These are phyloP conservation scores for Catharanthus roseus DNA, from an alignment of 257 asterid species.

Conservation along the genomic window DNA sequence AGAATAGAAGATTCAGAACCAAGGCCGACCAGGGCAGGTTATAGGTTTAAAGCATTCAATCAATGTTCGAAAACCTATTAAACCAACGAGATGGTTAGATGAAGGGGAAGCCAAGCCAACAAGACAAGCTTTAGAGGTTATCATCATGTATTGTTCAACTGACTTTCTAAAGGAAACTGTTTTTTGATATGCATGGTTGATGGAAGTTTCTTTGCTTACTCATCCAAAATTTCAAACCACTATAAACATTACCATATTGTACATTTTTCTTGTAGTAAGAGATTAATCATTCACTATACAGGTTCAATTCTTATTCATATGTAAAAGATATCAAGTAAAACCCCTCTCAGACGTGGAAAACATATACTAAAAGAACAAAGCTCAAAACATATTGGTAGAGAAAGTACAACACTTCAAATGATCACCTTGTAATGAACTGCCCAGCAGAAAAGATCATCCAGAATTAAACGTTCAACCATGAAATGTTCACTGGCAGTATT, in stretches of 20 bases:
- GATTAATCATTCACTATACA: not conserved
- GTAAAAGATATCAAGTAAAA: not conserved
- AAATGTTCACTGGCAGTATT: conserved; percentile 97
- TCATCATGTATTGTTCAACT: not conserved
- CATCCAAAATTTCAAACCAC: not conserved
- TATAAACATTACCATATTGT: not conserved
- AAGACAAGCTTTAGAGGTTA: not conserved
- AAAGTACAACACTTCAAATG: conserved; percentile 7
- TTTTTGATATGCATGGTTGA: not conserved
- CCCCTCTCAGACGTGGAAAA: not conserved
- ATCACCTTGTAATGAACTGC: conserved; percentile 73
- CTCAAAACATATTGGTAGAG: not conserved
- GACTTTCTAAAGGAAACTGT: not conserved
- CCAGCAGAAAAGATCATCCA: conserved; percentile 91
- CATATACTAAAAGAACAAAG: not conserved
- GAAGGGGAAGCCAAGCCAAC: not conserved
- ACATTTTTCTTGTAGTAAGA: not conserved
- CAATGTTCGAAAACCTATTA: not conserved
- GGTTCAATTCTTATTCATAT: not conserved
- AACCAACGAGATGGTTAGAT: not conserved
- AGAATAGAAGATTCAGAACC: not conserved
- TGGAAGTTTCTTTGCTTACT: not conserved
- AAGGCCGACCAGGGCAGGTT: not conserved
- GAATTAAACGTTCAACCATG: conserved; percentile 88
- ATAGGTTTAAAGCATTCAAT: not conserved